A percentile compares a stretch with the other conserved stretches of the same genome.
Evolutionary conservation across 805 yeast genomes (phyloP).

Genomic region (Hanseniaspora osmophila): DNA sequence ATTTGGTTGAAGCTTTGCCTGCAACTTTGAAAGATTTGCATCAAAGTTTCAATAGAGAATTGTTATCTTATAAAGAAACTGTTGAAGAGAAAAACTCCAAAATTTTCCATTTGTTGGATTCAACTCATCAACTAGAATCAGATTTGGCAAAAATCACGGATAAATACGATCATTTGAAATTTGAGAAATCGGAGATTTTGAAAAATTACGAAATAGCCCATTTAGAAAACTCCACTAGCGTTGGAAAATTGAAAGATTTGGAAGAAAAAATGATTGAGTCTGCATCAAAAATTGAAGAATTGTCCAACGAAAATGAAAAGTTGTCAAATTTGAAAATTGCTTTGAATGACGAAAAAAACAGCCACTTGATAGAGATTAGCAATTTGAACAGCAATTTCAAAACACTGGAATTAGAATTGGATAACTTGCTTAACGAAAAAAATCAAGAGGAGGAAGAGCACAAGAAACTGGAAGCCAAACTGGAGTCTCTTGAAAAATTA

Average conservation of each 20-base stretch:
- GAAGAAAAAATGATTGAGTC: no score
- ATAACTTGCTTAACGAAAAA: no score
- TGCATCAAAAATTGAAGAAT: no score
- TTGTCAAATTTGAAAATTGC: no score
- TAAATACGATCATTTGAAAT: not conserved
- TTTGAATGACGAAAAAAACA: no score
- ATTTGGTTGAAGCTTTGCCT: not conserved
- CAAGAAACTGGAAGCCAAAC: not conserved
- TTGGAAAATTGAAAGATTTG: not conserved
- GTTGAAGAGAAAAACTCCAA: not conserved
- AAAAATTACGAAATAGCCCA: conserved; percentile 1
- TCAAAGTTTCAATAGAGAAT: not conserved
- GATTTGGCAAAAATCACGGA: not conserved
- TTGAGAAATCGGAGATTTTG: not conserved
- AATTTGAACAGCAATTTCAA: no score
- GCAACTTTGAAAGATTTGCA: not conserved
- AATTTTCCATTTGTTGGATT: not conserved
- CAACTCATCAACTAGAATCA: not conserved
- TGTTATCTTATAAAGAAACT: not conserved
- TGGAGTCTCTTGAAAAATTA: not conserved
- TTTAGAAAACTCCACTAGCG: not conserved
- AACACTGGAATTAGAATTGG: no score
- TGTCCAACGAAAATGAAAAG: no score
- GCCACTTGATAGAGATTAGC: no score
- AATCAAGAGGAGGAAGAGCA: no score